These are phyloP conservation scores for Pyrus pyrifolia DNA, from an alignment of 306 rosid genomes.

Conservation along the genomic window DNA sequence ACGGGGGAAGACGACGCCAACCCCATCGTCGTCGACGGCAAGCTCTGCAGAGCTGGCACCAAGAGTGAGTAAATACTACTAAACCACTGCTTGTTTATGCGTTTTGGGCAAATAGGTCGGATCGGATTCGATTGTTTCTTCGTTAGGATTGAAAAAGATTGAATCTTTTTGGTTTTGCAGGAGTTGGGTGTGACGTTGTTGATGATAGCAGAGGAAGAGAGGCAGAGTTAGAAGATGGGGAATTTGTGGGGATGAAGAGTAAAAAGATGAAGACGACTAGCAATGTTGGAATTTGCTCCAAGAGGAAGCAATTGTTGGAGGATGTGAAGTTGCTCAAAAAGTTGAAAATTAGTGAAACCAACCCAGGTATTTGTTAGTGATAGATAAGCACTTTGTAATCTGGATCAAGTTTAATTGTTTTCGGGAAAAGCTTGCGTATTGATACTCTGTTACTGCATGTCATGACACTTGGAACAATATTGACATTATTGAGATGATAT, in stretches of 20 bases:
- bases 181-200: constrained; percentile 19
- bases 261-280: constrained; percentile 39
- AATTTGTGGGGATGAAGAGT: constrained; percentile 34
- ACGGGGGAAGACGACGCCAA: constrained; percentile 30
- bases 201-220: constrained; percentile 6
- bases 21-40: constrained; percentile 55
- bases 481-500: too few species aligned
- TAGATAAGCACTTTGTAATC: neutral
- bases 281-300: constrained; percentile 29
- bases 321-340: constrained; percentile 49
- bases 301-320: constrained; percentile 53
- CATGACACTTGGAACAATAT: too few species aligned
- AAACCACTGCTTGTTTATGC: neutral
- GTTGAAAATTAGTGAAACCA: constrained; percentile 51
- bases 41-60: constrained; percentile 39
- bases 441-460: too few species aligned
- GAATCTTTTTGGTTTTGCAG: constrained; percentile 18
- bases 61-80: constrained; percentile 37
- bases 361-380: constrained; percentile 27
- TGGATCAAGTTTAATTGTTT: neutral
- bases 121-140: constrained; percentile 1
- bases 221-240: constrained; percentile 19
- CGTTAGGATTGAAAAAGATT: neutral
- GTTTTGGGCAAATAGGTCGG: neutral
- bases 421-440: too few species aligned